Conservation (phyloP, 495 filamentous ascomycete species). For the Lasiosphaeriaceae sp. region DNA sequence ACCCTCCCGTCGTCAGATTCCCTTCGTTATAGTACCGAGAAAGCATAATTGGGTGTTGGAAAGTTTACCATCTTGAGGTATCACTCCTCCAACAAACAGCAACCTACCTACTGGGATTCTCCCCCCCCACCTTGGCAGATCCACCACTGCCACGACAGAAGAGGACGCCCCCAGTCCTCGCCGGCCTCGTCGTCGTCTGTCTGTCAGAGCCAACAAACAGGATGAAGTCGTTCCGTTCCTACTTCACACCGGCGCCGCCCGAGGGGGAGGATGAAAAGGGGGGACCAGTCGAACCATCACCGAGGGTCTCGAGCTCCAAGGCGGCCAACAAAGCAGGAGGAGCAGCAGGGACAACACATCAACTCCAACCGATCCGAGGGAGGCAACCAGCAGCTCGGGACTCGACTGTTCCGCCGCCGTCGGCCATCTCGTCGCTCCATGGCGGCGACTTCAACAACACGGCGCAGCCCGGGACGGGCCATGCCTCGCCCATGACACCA, state of each 20-base stretch:
- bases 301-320: background rate
- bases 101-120: no score
- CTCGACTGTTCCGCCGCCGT: background rate
- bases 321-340: background rate
- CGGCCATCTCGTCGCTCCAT: background rate
- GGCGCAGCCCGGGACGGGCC: no score
- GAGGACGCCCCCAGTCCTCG: background rate
- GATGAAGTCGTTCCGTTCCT: slow-evolving; percentile 26
- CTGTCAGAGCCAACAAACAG: no score
- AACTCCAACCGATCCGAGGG: background rate
- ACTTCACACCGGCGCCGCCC: slow-evolving; percentile 14
- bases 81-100: no score
- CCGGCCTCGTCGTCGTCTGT: background rate
- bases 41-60: no score
- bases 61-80: no score
- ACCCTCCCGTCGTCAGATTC: no score
- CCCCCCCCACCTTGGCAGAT: no score
- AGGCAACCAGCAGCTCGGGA: background rate
- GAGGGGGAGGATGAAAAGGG: background rate
- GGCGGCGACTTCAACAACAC: no score
- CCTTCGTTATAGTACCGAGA: no score
- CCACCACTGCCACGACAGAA: no score
- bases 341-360: background rate
- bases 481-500: background rate
- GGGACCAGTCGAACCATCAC: background rate